These are phyloP conservation scores for Glycine tomentella DNA, from an alignment of 306 rosid genomes.

Conservation along the genomic window DNA sequence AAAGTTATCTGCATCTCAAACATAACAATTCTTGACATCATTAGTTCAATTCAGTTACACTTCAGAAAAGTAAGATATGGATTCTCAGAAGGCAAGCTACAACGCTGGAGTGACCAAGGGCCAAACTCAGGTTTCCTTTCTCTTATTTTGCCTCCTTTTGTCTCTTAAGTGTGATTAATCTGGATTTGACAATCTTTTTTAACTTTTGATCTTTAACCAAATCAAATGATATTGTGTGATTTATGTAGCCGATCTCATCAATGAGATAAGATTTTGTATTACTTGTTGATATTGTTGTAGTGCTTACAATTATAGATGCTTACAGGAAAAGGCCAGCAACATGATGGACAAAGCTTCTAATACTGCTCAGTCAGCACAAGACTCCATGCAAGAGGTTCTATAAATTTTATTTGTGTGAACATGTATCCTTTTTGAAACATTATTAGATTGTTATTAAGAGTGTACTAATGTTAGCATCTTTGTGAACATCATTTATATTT, in stretches of 20 bases:
- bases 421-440: too few relatives aligned
- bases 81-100: constrained; percentile 51
- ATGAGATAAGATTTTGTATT: too few relatives aligned
- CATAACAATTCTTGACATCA: neutral
- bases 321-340: constrained; percentile 60
- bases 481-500: neutral
- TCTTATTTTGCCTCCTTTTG: neutral
- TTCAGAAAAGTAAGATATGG: constrained; percentile 20
- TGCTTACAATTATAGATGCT: neutral
- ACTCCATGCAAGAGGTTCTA: constrained; percentile 54
- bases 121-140: constrained; percentile 53
- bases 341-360: constrained; percentile 58
- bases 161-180: neutral
- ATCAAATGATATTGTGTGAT: too few relatives aligned
- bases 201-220: too few relatives aligned
- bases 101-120: constrained; percentile 70
- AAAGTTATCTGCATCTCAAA: constrained; percentile 21
- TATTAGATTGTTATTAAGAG: neutral
- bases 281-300: too few relatives aligned
- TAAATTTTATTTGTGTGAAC: neutral
- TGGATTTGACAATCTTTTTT: too few relatives aligned
- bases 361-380: constrained; percentile 58
- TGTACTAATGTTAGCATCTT: neutral
- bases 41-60: neutral
- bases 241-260: too few relatives aligned